Conservation (phyloP, 371 early-diverging fungal genomes). For the Syncephalis plumigaleata region DNA sequence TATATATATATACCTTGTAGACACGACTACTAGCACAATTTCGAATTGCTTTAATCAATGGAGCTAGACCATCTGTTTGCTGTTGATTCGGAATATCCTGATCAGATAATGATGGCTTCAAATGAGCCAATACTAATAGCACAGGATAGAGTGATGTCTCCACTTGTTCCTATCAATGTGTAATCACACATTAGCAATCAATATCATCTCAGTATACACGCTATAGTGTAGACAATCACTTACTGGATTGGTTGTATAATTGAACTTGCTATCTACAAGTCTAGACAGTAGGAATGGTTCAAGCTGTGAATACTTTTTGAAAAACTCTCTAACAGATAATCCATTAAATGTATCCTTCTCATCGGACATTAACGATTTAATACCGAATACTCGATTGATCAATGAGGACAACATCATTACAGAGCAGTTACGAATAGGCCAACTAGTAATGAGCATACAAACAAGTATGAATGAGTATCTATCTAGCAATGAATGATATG, state of each 20-base stretch:
- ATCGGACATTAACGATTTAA: constrained; percentile 41
- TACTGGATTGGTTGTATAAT: background rate
- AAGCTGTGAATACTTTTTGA: constrained; percentile 65
- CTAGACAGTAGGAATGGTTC: constrained; percentile 56
- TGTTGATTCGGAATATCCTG: constrained; percentile 11
- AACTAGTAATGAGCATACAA: constrained; percentile 24
- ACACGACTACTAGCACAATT: constrained; percentile 54
- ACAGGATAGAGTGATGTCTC: constrained; percentile 41
- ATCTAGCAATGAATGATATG: background rate
- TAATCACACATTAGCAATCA: constrained; percentile 40
- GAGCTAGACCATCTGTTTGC: constrained; percentile 25
- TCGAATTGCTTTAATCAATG: constrained; percentile 55
- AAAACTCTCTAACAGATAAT: constrained; percentile 80
- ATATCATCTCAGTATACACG: background rate
- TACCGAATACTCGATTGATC: constrained; percentile 68
- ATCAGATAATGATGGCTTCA: constrained; percentile 50
- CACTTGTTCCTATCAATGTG: constrained; percentile 5
- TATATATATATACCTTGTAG: constrained; percentile 24
- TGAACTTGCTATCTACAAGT: background rate
- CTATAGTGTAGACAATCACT: background rate
- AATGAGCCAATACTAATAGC: constrained; percentile 49
- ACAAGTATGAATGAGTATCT: background rate
- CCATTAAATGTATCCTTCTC: constrained; percentile 59
- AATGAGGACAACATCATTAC: constrained; percentile 82
- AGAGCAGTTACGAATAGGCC: constrained; percentile 89